Evolutionary conservation across 345 rosid species (phyloP), one percentile per base, ranked within the genome.

Genomic region (Passiflora organensis): DNA sequence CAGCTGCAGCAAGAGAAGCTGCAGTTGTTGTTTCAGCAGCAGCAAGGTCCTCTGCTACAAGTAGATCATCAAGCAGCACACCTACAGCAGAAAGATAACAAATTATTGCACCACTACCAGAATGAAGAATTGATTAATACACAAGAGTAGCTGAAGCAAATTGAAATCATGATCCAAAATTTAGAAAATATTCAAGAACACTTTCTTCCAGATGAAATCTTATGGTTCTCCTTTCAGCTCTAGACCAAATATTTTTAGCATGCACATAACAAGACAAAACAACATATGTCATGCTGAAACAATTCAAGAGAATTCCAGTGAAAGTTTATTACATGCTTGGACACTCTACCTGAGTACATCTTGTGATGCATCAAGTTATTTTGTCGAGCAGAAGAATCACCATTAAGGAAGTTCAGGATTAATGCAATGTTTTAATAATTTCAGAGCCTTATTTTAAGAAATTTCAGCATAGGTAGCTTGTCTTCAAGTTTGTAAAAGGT

Each of bases 1-100:
- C 96, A 14, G 89, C 97, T 5, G 95, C 96, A 51, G 99, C 96
- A 72, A 82, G 96, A 49, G 96, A 91, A 56, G 91, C 96, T 66
- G 95, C 88, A 62, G 71, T 56, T 41, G 96, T 87, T 53, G 97
- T 86, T 70, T 93, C 99, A 25, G 94, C 96, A 43, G 96, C 89
- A 60, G 95, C 89, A 55, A 83, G 82, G 76, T 93, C 99, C 74
- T 93, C 99, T 64, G 96, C 89, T 58, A 89, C 95, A 72, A 93
- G 86, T 53, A 93, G 78, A 72, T 93, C 99, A 85, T 89, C 99
- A 62, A 89, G 96, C 79, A 93, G 70, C 67, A 87, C 97, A 53
- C 99, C 99, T 89, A 53, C 19, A 76, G 62, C 55, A 78, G 17
- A 61, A 68, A 65, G 34, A 62, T 10, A 58, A 16, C 16, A 17